Base-by-base conservation (phyloP, 2,329 filamentous ascomycete species). In the Arthrinium phaeospermum region DNA sequence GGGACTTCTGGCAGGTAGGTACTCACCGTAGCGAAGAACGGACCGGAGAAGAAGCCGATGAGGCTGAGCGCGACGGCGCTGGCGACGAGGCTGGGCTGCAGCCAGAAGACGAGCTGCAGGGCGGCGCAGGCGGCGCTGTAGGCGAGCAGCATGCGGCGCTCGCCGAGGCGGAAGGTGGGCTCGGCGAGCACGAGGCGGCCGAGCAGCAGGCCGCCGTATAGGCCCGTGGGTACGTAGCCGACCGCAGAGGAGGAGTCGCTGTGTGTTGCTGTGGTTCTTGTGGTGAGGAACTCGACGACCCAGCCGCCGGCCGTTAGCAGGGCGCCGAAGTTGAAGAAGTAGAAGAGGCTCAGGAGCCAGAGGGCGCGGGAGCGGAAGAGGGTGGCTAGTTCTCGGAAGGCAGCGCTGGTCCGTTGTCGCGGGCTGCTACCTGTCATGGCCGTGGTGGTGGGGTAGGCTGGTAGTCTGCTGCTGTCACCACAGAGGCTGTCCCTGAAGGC, bases 271-370 rank as follows among this genome's bases (percentile, higher is more conserved):
- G 37, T 30, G 27, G 27, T 41, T 41, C 37, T 41, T 8, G 37
- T 41, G 37, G 91, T 87, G 3, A 92, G 84, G 71, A 90, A 92
- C 74, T 91, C 89, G 1, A 92, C 90, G 0, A 92, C 86, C 91
- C 90, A 92, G 1, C 91, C 90, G 73, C 82, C 79, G 0, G 89
- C 86, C 0, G 90, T 92, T 2, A 90, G 85, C 1, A 77, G 78
- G 0, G 85, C 86, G 0, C 91, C 90, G 0, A 92, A 82, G 70
- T 88, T 88, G 78, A 91, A 91, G 80, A 92, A 92, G 81, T 89
- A 92, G 78, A 91, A 92, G 1, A 90, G 71, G 68, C 89, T 89
- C 3, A 92, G 77, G 0, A 90, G 78, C 88, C 90, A 92, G 4
- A 92, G 81, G 4, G 83, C 83, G 22, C 82, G 86, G 1, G 79